Evolutionary conservation across 2,329 filamentous ascomycete species (phyloP).

Genomic region (Colletotrichum nymphaeae): DNA sequence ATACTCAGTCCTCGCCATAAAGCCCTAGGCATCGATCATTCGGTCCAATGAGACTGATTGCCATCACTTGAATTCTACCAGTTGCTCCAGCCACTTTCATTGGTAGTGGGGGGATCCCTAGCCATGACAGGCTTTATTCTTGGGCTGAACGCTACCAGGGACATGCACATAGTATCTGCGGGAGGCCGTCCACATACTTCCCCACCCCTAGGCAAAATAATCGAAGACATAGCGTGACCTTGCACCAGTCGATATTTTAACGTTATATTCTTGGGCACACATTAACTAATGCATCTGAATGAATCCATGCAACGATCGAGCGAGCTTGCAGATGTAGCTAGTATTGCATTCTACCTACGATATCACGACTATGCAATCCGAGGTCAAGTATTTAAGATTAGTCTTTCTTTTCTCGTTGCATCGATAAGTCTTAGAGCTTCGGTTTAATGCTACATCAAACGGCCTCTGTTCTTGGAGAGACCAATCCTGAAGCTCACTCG

Average conservation of each 20-base stretch:
- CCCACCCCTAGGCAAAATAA: not conserved
- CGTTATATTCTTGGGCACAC: accelerated
- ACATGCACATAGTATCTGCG: not conserved
- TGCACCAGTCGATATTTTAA: not conserved
- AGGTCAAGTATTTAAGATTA: not conserved
- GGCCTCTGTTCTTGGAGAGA: not conserved
- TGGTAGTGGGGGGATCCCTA: no score
- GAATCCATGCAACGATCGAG: no score
- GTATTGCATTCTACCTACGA: not conserved
- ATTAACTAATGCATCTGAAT: not conserved
- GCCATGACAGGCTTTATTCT: no score
- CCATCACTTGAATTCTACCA: no score
- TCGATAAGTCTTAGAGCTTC: not conserved
- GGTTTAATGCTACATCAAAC: not conserved
- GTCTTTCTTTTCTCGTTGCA: not conserved
- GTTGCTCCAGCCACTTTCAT: no score
- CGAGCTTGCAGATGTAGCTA: not conserved
- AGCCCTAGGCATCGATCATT: no score
- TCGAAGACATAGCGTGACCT: not conserved
- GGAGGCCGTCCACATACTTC: not conserved
- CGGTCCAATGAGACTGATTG: no score
- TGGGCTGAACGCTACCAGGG: no score
- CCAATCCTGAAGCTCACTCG: not conserved
- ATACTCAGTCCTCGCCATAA: no score
- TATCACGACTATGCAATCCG: not conserved